These are phyloP conservation scores for Rhododendron vialii DNA, from an alignment of 148 eudicot species.

Conservation along the genomic window DNA sequence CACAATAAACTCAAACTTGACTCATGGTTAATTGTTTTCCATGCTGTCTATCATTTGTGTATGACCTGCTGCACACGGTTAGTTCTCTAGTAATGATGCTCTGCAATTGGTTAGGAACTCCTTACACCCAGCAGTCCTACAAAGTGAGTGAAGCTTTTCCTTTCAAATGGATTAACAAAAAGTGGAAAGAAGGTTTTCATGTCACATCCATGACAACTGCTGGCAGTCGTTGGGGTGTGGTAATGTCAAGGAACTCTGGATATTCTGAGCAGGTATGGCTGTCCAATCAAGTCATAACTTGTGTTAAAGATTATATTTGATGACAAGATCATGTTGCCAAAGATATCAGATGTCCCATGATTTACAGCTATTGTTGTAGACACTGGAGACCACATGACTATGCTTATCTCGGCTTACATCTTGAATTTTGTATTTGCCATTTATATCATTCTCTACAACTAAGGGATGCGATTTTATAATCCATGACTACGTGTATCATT, in stretches of 20 bases:
- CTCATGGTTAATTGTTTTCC: not conserved
- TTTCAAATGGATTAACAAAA: slow-evolving; percentile 87
- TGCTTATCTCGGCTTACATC: not conserved
- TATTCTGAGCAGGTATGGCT: slow-evolving; percentile 70
- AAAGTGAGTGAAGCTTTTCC: slow-evolving; percentile 96
- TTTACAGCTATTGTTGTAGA: not conserved
- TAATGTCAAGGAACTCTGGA: slow-evolving; percentile 92
- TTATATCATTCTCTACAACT: not conserved
- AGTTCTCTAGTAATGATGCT: slow-evolving; percentile 1
- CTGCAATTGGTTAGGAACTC: slow-evolving; percentile 50
- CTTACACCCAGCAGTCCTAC: slow-evolving; percentile 89
- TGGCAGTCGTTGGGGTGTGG: slow-evolving; percentile 91
- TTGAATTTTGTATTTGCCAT: not conserved
- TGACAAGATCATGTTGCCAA: not conserved
- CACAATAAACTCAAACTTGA: not conserved
- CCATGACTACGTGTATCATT: not conserved
- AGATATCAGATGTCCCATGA: not conserved
- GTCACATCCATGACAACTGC: slow-evolving; percentile 97
- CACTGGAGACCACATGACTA: not conserved
- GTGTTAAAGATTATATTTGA: not conserved
- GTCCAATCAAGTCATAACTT: not conserved
- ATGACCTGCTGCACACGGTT: not conserved
- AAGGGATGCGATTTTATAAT: not conserved
- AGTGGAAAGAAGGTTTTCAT: slow-evolving; percentile 91
- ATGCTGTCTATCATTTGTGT: not conserved